Base-by-base conservation (phyloP, 179 eudicot species). In the Patellifolia procumbens region DNA sequence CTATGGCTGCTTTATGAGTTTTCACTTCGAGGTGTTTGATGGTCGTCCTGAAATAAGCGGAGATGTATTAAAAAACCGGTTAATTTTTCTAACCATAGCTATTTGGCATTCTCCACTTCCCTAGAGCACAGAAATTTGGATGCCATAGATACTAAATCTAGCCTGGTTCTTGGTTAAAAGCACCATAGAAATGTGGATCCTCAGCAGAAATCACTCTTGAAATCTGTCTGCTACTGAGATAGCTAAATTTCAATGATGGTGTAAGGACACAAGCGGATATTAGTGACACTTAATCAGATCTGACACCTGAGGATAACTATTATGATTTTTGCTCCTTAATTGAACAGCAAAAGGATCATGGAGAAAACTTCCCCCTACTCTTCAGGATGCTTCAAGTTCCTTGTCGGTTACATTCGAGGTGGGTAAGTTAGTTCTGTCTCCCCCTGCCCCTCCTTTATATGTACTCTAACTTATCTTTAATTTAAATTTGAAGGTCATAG, bases 331-430 rank as follows among this genome's bases (percentile, higher is more conserved):
- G 37, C 13, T 60, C n/a, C 29, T 34, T 9, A 13, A 58, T 58
- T 29, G 35, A 11, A 13, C 7, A 12, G 35, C 65, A 60, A 60
- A 29, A 28, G 65, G 65, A 60, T 60, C 37, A 60, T 29, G 19
- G 35, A 10, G 13, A 28, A 29, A 20, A 28, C 65, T 29, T 9
- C 17, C 65, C 34, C 31, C 34, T 11, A 5, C 45, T 39, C 9
- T 29, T 60, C 39, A 29, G 37, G 65, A 60, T 0, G 65, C 39
- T 60, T 60, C 65, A 60, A 60, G 65, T 15, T 60, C 65, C 37
- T 60, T 11, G 65, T 11, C 3, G 65, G 37, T 24, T 5, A 53
- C 58, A 1, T 53, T 53, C 58, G 0, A 53, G 63, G 3, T 29
- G 28, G 31, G 63, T 58, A 29, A 58, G 32, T 58, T 6, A 5